These are phyloP conservation scores for Phaffomyces antillensis DNA, from an alignment of 805 yeast species.

Conservation along the genomic window DNA sequence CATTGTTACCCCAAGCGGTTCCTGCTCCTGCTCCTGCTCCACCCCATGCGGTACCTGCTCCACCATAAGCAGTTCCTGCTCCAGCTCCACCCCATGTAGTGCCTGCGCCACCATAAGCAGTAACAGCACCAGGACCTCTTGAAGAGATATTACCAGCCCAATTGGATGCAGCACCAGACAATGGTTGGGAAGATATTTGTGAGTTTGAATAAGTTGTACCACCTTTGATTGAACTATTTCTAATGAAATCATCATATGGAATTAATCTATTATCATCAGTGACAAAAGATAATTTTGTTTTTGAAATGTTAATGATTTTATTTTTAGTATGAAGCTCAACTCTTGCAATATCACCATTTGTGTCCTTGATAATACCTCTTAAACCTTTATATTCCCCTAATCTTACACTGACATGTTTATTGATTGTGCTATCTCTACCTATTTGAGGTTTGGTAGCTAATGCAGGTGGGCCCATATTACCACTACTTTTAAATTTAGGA, in stretches of 20 bases:
- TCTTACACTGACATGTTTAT: slow-evolving; percentile 79
- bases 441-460: slow-evolving; percentile 42
- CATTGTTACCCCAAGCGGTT: slow-evolving; percentile 33
- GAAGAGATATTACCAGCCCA: slow-evolving; percentile 25
- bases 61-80: slow-evolving; percentile 35
- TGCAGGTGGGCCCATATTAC: slow-evolving; percentile 53
- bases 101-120: slow-evolving; percentile 27
- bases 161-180: slow-evolving; percentile 25
- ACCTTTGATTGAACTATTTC: slow-evolving; percentile 28
- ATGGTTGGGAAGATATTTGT: slow-evolving; percentile 1
- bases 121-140: slow-evolving; percentile 30
- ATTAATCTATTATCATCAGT: slow-evolving; percentile 62
- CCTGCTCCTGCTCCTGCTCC: slow-evolving; percentile 31
- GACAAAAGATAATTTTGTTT: slow-evolving; percentile 67
- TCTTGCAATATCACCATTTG: slow-evolving; percentile 86
- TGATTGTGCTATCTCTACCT: slow-evolving; percentile 77
- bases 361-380: slow-evolving; percentile 88
- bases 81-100: slow-evolving; percentile 36
- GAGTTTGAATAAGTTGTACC: slow-evolving; percentile 13
- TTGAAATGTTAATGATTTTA: slow-evolving; percentile 79
- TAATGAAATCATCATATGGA: slow-evolving; percentile 75
- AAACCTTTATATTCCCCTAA: slow-evolving; percentile 93
- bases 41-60: slow-evolving; percentile 27
- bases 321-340: slow-evolving; percentile 91
- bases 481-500: slow-evolving; percentile 52